A percentile compares a stretch with the other conserved stretches of the same genome.
Evolutionary conservation across 2,329 filamentous ascomycete genomes (phyloP).

Genomic region (Tothia fuscella): DNA sequence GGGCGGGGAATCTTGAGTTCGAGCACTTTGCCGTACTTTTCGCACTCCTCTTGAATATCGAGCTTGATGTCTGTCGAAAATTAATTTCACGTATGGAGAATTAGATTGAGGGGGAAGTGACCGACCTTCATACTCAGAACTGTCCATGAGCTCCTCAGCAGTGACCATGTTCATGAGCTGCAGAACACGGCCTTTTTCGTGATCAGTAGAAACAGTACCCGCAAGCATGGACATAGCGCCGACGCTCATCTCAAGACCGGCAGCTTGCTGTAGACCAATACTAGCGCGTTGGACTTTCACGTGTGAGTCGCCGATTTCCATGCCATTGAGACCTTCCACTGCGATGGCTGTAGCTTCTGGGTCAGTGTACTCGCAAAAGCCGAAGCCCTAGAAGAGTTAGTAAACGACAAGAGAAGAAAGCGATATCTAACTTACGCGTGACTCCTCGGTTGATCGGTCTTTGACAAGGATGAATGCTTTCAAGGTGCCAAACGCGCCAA

Average conservation of each 20-base stretch:
- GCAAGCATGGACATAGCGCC: constrained; percentile 97
- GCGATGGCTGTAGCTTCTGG: constrained; percentile 68
- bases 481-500: constrained; percentile 82
- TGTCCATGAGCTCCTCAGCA: constrained; percentile 82
- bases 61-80: constrained; percentile 82
- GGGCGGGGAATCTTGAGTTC: constrained; percentile 92
- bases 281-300: constrained; percentile 82
- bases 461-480: constrained; percentile 88
- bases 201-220: constrained; percentile 67
- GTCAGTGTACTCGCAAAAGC: constrained; percentile 90
- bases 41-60: constrained; percentile 85
- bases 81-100: constrained; percentile 24
- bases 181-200: constrained; percentile 72
- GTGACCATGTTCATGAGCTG: constrained; percentile 99
- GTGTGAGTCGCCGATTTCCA: constrained; percentile 80
- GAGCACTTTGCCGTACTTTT: constrained; percentile 74
- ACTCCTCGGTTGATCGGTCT: constrained; percentile 67
- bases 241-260: constrained; percentile 87
- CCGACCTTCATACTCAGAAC: constrained; percentile 88
- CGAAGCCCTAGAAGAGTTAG: constrained; percentile 58
- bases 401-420: constrained; percentile 13
- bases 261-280: constrained; percentile 84
- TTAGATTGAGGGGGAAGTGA: constrained; percentile 7
- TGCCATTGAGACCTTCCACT: constrained; percentile 80
- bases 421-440: constrained; percentile 50